phyloP scores from a whole-genome alignment of 129 eudicot genomes.

The sunflower (Helianthus annuus) region DNA sequence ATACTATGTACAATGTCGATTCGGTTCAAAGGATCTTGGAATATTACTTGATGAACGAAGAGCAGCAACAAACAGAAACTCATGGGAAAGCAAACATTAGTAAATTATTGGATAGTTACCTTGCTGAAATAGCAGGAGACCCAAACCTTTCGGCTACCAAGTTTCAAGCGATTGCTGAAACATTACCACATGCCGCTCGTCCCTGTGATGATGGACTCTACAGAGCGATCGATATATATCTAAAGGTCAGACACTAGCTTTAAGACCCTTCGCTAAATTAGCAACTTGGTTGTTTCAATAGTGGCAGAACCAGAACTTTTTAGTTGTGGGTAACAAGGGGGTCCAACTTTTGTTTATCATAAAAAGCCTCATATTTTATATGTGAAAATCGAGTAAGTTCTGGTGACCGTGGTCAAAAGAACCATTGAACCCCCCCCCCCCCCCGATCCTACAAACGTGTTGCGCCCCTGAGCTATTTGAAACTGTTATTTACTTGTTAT shows the following conservation, averaged over 20 bases:
- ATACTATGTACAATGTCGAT: constrained; percentile 53
- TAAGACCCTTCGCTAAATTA: too few relatives aligned
- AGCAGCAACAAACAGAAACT: constrained; percentile 42
- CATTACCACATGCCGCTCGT: constrained; percentile 65
- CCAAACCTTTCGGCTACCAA: constrained; percentile 60
- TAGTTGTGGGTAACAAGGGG: too few relatives aligned
- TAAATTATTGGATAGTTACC: constrained; percentile 68
- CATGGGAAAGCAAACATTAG: constrained; percentile 45
- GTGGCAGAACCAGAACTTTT: too few relatives aligned
- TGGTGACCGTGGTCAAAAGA: too few relatives aligned
- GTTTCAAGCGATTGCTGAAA: constrained; percentile 70
- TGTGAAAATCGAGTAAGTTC: too few relatives aligned
- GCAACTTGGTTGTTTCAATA: too few relatives aligned
- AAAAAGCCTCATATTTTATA: too few relatives aligned
- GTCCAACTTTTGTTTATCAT: too few relatives aligned
- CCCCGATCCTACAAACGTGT: too few relatives aligned
- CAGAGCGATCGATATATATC: constrained; percentile 79
- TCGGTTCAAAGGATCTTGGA: constrained; percentile 72
- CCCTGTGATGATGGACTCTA: constrained; percentile 83
- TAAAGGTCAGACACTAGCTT: constrained; percentile 47
- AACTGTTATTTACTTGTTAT: too few relatives aligned
- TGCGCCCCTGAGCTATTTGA: too few relatives aligned
- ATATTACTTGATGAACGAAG: constrained; percentile 67
- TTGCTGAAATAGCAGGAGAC: constrained; percentile 84
- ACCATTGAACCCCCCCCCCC: too few relatives aligned